phyloP scores from a whole-genome alignment of 306 rosid genomes.

The Gastrolobium bilobum region DNA sequence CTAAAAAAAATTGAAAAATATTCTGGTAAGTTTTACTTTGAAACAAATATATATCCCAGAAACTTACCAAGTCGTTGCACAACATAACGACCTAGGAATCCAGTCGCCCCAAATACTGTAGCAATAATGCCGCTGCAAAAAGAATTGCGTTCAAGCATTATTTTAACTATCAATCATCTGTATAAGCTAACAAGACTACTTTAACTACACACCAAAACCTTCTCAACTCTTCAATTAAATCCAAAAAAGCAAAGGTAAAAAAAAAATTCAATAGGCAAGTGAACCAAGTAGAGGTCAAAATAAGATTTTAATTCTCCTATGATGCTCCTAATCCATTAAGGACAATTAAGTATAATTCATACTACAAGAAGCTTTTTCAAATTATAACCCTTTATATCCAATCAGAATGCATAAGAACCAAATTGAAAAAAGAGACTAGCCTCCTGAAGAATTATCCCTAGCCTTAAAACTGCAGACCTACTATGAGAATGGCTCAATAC shows the following conservation, averaged over 20 bases:
- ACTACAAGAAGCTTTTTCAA: conserved; percentile 10
- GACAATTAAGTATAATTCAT: conserved; percentile 25
- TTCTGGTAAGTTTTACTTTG: not conserved
- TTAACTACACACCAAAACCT: conserved; percentile 42
- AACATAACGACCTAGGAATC: conserved; percentile 98
- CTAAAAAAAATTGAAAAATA: not conserved
- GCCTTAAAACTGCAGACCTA: conserved; percentile 14
- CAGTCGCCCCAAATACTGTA: conserved; percentile 97
- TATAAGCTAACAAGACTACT: conserved; percentile 40
- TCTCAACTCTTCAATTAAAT: conserved; percentile 29
- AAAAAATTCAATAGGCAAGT: not conserved
- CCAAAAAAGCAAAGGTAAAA: conserved; percentile 6
- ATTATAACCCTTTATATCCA: conserved; percentile 15
- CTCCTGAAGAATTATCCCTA: not conserved
- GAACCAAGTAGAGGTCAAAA: conserved; percentile 28
- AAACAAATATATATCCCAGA: conserved; percentile 34
- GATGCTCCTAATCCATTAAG: conserved; percentile 29
- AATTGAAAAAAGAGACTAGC: conserved; percentile 32
- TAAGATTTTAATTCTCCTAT: conserved; percentile 11
- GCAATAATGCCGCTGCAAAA: conserved; percentile 90
- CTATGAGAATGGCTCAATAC: conserved; percentile 23
- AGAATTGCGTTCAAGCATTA: conserved; percentile 45
- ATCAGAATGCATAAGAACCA: conserved; percentile 16
- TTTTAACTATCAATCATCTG: conserved; percentile 37
- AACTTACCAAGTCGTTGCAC: conserved; percentile 94